phyloP scores from a whole-genome alignment of 1,284 basidiomycete genomes.

The Pisolithus thermaeus region DNA sequence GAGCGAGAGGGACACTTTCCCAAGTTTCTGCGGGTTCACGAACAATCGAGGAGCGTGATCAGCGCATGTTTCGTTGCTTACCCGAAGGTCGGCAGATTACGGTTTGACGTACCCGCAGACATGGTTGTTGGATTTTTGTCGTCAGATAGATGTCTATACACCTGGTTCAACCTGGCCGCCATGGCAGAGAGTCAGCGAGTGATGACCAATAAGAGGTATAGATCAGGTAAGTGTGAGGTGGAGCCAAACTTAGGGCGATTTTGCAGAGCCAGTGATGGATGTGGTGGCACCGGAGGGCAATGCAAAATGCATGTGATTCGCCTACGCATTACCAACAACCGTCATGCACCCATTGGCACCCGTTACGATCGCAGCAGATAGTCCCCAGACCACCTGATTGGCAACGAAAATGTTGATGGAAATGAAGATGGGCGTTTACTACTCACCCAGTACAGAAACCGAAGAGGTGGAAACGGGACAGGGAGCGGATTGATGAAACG shows the following conservation, averaged over 20 bases:
- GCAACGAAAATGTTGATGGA: no score
- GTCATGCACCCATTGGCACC: not conserved
- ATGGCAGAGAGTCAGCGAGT: slow-evolving; percentile 26
- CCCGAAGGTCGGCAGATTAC: slow-evolving; percentile 9
- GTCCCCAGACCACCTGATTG: no score
- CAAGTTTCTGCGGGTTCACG: slow-evolving; percentile 51
- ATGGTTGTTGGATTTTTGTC: slow-evolving; percentile 24
- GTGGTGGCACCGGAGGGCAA: not conserved
- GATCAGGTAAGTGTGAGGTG: not conserved
- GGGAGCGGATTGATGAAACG: no score
- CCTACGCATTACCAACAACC: not conserved
- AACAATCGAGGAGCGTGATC: slow-evolving; percentile 6
- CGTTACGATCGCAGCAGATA: not conserved
- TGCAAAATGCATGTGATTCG: not conserved
- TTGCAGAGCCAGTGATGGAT: not conserved
- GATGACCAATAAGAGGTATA: not conserved
- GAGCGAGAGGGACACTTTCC: slow-evolving; percentile 71
- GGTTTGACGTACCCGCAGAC: slow-evolving; percentile 43
- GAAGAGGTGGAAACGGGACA: no score
- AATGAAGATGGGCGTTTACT: no score
- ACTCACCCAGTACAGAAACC: no score
- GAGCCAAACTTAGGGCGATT: not conserved
- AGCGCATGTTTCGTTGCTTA: not conserved
- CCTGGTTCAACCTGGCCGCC: slow-evolving; percentile 50
- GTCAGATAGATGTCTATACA: slow-evolving; percentile 38